Conservation (phyloP, 2,329 filamentous ascomycete species). For the Amauroascus niger region DNA sequence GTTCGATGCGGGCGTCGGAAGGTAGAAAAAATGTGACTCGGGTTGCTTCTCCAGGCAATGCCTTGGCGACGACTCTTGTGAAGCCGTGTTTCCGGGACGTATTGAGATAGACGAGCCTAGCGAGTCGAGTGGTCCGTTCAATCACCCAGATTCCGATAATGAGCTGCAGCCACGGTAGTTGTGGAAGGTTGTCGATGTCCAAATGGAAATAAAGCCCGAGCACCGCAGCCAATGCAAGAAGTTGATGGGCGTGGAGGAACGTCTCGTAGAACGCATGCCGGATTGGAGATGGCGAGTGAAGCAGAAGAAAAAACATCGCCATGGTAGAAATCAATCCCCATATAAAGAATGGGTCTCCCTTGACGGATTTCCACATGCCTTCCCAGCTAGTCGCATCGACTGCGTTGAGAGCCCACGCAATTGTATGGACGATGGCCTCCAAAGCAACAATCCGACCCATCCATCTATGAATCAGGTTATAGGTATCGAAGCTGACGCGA, state of each 20-base stretch:
- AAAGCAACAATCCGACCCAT: slow-evolving; percentile 65
- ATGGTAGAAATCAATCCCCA: slow-evolving; percentile 39
- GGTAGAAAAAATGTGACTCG: slow-evolving; percentile 52
- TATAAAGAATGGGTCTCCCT: slow-evolving; percentile 33
- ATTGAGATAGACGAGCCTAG: slow-evolving; percentile 46
- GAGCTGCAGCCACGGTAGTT: slow-evolving; percentile 32
- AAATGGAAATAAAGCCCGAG: slow-evolving; percentile 39
- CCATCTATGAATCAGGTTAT: slow-evolving; percentile 84
- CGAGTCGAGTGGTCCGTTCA: slow-evolving; percentile 40
- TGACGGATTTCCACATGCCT: slow-evolving; percentile 34
- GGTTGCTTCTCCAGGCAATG: slow-evolving; percentile 51
- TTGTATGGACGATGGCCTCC: slow-evolving; percentile 60
- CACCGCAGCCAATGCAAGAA: slow-evolving; percentile 36
- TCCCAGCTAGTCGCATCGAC: slow-evolving; percentile 54
- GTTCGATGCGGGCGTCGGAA: slow-evolving; percentile 43
- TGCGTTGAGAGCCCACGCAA: slow-evolving; percentile 69
- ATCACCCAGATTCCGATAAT: slow-evolving; percentile 33
- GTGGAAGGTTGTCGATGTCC: slow-evolving; percentile 33
- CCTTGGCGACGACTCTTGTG: slow-evolving; percentile 48
- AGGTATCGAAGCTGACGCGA: slow-evolving; percentile 88
- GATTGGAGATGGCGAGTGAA: slow-evolving; percentile 39
- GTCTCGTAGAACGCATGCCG: slow-evolving; percentile 41
- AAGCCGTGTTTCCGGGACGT: slow-evolving; percentile 40
- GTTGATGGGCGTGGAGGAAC: slow-evolving; percentile 41
- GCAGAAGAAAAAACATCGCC: slow-evolving; percentile 32